Percentiles rank a stretch among this genome's conserved stretches.
These are phyloP conservation scores for Rosa rugosa DNA, from an alignment of 306 rosid genomes.

Conservation along the genomic window DNA sequence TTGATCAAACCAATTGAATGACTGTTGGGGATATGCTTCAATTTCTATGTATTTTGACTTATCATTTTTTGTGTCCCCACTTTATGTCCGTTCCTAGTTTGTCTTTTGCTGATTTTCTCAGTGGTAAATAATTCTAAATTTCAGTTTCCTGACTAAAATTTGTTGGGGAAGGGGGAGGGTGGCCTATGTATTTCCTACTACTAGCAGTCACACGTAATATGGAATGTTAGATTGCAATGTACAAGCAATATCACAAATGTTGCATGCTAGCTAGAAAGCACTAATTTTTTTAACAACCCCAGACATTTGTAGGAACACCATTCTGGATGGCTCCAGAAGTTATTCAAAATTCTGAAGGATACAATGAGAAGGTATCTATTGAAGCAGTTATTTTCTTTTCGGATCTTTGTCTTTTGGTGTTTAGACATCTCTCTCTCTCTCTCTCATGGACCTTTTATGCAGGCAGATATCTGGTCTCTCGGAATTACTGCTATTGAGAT, in stretches of 20 bases:
- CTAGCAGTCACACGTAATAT: neutral
- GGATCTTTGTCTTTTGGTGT: neutral
- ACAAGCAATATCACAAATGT: neutral
- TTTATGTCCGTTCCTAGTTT: neutral
- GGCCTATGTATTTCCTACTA: neutral
- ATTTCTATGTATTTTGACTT: slow-evolving; percentile 1
- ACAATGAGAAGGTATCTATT: slow-evolving; percentile 85
- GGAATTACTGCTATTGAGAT: slow-evolving; percentile 98
- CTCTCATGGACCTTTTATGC: slow-evolving; percentile 30
- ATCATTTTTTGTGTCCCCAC: slow-evolving; percentile 3
- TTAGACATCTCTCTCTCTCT: neutral
- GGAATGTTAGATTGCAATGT: slow-evolving; percentile 1
- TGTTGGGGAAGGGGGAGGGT: neutral
- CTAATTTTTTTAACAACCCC: slow-evolving; percentile 60
- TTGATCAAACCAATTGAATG: slow-evolving; percentile 19
- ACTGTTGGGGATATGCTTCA: slow-evolving; percentile 14
- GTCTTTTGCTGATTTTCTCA: neutral
- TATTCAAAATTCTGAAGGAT: slow-evolving; percentile 95
- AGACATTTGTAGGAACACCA: slow-evolving; percentile 99
- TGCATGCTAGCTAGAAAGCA: slow-evolving; percentile 22
- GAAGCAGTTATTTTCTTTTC: neutral
- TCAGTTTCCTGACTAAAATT: neutral
- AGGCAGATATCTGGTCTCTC: slow-evolving; percentile 99
- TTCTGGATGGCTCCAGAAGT: slow-evolving; percentile 99
- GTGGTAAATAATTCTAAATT: neutral